Conservation (phyloP, 768 basidiomycete species). For the Suillus variegatus region DNA sequence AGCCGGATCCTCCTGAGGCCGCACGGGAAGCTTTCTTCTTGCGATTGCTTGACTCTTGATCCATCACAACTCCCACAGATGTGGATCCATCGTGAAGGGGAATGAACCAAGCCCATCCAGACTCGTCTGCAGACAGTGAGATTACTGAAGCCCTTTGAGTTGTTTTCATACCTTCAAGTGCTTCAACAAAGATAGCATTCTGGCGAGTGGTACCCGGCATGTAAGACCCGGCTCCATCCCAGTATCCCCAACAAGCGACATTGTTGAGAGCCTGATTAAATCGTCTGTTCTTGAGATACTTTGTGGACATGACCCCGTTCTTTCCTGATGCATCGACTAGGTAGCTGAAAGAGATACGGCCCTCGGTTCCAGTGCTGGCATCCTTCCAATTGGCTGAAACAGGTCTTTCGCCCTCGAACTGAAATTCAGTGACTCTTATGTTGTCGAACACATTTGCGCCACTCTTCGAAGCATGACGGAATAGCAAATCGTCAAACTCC, state of each 20-base stretch:
- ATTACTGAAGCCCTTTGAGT: conserved; percentile 14
- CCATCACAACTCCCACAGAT: background rate
- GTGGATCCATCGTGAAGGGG: conserved; percentile 44
- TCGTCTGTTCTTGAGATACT: conserved; percentile 35
- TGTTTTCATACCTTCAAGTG: conserved; percentile 25
- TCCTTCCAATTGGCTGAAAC: conserved; percentile 28
- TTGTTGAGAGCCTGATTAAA: conserved; percentile 35
- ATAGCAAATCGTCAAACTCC: conserved; percentile 59
- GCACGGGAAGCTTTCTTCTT: background rate
- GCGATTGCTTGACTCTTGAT: background rate
- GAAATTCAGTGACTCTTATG: conserved; percentile 46
- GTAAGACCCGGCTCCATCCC: conserved; percentile 31
- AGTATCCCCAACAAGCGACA: conserved; percentile 39
- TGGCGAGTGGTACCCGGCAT: conserved; percentile 32
- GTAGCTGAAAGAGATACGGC: conserved; percentile 34
- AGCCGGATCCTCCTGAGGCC: background rate
- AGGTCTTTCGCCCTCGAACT: conserved; percentile 26
- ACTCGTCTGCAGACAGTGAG: conserved; percentile 44
- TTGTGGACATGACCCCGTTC: conserved; percentile 38
- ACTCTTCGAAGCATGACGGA: conserved; percentile 56
- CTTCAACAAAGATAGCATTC: conserved; percentile 38
- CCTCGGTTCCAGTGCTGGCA: conserved; percentile 19
- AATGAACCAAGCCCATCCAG: conserved; percentile 61
- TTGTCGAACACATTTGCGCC: conserved; percentile 57
- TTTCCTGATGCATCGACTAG: conserved; percentile 39